Conservation (phyloP, 1,284 basidiomycete genomes). For the Hemileccinum hortonii region DNA sequence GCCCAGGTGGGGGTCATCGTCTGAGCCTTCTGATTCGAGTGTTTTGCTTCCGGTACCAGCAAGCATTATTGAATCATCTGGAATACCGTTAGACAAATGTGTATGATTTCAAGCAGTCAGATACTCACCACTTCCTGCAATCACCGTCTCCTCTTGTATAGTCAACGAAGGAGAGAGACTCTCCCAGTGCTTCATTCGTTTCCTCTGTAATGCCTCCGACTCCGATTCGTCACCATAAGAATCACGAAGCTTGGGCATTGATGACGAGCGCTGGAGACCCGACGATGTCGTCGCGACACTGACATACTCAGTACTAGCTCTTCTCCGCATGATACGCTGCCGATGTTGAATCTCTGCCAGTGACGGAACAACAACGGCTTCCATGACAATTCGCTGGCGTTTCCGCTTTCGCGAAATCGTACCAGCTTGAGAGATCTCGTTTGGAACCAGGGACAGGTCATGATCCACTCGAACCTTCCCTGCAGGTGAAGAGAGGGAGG, state of each 20-base stretch:
- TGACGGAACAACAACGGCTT: slow-evolving; percentile 54
- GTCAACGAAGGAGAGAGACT: slow-evolving; percentile 33
- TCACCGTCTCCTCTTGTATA: slow-evolving; percentile 32
- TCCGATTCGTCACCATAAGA: slow-evolving; percentile 13
- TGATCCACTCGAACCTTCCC: slow-evolving; percentile 8
- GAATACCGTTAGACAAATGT: slow-evolving; percentile 9
- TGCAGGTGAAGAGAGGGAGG: slow-evolving; percentile 22
- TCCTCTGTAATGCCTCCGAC: slow-evolving; percentile 10
- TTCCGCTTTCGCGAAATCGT: slow-evolving; percentile 36
- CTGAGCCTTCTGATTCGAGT: slow-evolving; percentile 39
- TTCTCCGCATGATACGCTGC: slow-evolving; percentile 20
- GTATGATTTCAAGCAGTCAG: neutral
- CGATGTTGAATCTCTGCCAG: slow-evolving; percentile 31
- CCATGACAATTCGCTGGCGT: slow-evolving; percentile 51
- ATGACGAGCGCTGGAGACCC: slow-evolving; percentile 28
- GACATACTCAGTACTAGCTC: slow-evolving; percentile 18
- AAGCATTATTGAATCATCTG: slow-evolving; percentile 49
- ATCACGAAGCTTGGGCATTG: slow-evolving; percentile 23
- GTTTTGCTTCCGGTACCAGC: slow-evolving; percentile 11
- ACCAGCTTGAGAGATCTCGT: slow-evolving; percentile 5
- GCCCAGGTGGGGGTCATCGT: slow-evolving; percentile 59
- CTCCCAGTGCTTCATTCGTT: slow-evolving; percentile 27
- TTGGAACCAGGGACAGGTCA: neutral
- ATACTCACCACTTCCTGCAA: slow-evolving; percentile 46
- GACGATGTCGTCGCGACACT: neutral